phyloP scores from a whole-genome alignment of 169 alveolate genomes.

The Fabrea salina region DNA sequence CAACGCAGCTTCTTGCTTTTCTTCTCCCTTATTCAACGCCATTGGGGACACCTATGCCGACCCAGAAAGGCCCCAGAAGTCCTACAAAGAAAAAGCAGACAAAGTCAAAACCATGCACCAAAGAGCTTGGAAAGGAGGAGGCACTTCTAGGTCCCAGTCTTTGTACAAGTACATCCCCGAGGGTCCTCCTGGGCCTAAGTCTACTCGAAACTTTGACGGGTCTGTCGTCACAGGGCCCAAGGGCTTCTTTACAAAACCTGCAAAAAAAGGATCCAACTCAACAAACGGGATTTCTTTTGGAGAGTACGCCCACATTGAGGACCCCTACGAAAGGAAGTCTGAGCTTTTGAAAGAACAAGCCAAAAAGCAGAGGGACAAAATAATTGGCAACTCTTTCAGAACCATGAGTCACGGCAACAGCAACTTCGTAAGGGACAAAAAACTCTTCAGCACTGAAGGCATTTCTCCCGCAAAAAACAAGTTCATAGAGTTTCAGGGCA shows the following conservation, averaged over 20 bases:
- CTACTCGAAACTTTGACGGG: too few species aligned
- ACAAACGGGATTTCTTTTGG: constrained; percentile 26
- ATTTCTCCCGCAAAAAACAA: too few species aligned
- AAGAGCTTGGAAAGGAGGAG: background rate
- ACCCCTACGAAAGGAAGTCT: constrained; percentile 31
- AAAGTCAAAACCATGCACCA: background rate
- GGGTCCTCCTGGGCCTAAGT: too few species aligned
- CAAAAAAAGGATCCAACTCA: constrained; percentile 2
- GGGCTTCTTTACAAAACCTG: constrained; percentile 9
- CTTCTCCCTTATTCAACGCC: background rate
- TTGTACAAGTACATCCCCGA: too few species aligned
- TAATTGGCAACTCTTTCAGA: too few species aligned
- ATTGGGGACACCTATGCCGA: background rate
- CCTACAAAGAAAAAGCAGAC: background rate
- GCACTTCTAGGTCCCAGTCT: background rate
- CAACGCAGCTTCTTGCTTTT: constrained; percentile 2
- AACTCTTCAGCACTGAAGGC: too few species aligned
- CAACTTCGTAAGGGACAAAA: too few species aligned
- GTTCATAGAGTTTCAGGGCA: too few species aligned
- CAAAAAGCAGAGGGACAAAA: too few species aligned
- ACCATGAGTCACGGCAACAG: too few species aligned
- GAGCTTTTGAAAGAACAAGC: too few species aligned
- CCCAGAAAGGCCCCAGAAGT: background rate
- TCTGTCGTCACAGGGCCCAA: constrained; percentile 15
- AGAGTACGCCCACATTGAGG: background rate